These are phyloP conservation scores for Pichiaceae sp. DNA, from an alignment of 1,139 yeast genomes.

Conservation along the genomic window DNA sequence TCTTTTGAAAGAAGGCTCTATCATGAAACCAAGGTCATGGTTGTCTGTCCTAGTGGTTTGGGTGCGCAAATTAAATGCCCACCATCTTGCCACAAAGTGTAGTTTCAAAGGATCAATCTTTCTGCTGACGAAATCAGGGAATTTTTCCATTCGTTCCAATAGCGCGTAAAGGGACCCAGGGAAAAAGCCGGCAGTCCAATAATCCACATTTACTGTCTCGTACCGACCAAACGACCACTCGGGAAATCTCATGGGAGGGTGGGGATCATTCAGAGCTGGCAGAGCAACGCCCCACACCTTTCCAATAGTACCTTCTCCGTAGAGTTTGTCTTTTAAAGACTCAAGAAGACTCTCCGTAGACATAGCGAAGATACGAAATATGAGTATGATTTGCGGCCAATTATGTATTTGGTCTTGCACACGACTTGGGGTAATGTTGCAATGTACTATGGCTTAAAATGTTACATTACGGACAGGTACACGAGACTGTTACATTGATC, in stretches of 20 bases:
- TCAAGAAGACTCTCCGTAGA: neutral
- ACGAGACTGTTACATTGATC: no score
- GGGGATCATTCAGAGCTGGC: neutral
- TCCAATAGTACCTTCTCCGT: neutral
- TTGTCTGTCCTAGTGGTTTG: neutral
- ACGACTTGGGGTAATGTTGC: no score
- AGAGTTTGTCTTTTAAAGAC: neutral
- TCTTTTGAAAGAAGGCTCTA: neutral
- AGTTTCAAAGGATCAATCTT: neutral
- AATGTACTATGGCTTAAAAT: no score
- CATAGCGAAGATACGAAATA: no score
- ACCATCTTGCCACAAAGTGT: neutral
- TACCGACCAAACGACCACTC: neutral
- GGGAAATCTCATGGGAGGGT: neutral
- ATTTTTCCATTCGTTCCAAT: neutral
- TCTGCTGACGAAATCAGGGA: neutral
- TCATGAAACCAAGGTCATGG: slow-evolving; percentile 1
- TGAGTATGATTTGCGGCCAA: no score
- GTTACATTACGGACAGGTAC: no score
- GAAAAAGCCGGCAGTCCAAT: neutral
- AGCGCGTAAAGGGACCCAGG: neutral
- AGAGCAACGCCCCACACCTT: neutral
- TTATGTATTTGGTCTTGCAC: no score
- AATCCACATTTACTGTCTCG: neutral
- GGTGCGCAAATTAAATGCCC: neutral